Percentiles rank a stretch among this genome's conserved stretches.
These are phyloP conservation scores for Inonotus hispidus DNA, from an alignment of 1,284 basidiomycete species.

Conservation along the genomic window DNA sequence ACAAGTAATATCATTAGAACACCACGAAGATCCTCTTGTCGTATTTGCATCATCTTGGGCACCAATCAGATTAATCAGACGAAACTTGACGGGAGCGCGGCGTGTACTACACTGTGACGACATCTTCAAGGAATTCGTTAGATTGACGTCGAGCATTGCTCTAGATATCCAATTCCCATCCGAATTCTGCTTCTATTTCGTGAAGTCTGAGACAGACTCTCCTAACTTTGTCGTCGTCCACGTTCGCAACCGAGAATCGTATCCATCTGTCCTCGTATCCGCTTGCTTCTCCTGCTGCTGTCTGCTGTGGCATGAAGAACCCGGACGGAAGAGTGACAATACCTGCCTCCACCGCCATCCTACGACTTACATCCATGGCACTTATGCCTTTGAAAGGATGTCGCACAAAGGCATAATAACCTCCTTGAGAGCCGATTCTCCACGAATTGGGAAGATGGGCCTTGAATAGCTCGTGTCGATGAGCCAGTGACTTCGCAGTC, in stretches of 20 bases:
- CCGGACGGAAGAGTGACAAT: conserved; percentile 64
- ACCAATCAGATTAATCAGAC: no score
- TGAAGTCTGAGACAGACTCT: conserved; percentile 54
- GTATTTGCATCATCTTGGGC: no score
- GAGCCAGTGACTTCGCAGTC: conserved; percentile 46
- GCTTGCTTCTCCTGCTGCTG: conserved; percentile 26
- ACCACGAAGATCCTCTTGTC: no score
- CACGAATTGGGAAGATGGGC: conserved; percentile 42
- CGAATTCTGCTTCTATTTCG: conserved; percentile 32
- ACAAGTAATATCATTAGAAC: no score
- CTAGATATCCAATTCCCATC: conserved; percentile 13
- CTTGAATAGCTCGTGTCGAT: conserved; percentile 59
- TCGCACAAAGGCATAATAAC: conserved; percentile 71
- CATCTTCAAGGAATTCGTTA: neutral
- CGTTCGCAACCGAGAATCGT: conserved; percentile 80
- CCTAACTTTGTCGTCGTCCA: conserved; percentile 56
- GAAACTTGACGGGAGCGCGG: no score
- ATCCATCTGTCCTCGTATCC: conserved; percentile 54
- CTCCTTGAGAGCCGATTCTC: conserved; percentile 63
- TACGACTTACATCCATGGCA: conserved; percentile 51
- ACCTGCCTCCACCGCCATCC: conserved; percentile 58
- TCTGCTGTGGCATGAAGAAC: conserved; percentile 50
- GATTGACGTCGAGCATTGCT: neutral
- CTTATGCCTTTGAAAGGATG: conserved; percentile 57
- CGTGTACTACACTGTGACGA: no score